Conservation (phyloP, 1,284 basidiomycete species). For the Trichosporon asahii region DNA sequence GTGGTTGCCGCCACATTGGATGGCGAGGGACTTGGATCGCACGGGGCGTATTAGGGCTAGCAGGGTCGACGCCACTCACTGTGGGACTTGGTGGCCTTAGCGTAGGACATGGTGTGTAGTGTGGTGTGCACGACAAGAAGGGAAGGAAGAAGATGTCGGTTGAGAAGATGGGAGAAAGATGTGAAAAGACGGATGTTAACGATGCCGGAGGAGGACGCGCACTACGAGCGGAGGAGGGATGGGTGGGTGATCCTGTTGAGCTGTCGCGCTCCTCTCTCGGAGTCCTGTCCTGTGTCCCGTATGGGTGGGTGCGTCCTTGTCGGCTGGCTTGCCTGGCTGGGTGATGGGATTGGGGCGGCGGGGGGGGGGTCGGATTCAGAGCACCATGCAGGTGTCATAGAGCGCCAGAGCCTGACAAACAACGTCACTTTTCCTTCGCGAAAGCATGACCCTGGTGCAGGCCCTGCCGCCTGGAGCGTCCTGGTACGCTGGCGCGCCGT, state of each 20-base stretch:
- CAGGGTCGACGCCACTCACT: conserved; percentile 12
- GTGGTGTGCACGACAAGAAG: neutral
- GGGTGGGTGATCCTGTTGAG: neutral
- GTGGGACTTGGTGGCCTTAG: conserved; percentile 19
- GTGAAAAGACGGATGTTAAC: neutral
- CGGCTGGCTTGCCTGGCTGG: no score
- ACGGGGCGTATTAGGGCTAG: neutral
- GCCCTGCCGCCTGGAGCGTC: neutral
- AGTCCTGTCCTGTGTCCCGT: neutral
- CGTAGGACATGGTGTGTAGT: conserved; percentile 24
- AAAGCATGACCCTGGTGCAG: neutral
- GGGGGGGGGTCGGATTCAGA: neutral
- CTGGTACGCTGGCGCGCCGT: neutral
- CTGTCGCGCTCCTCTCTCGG: neutral
- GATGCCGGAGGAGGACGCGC: neutral
- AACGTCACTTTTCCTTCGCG: neutral
- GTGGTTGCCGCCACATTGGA: conserved; percentile 2
- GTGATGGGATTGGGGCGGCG: no score
- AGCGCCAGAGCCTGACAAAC: neutral
- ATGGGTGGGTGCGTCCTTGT: neutral
- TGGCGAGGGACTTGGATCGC: conserved; percentile 1
- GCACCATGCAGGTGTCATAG: no score
- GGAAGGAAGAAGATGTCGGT: conserved; percentile 3
- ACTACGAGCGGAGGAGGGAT: neutral
- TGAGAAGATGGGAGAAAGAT: conserved; percentile 9